phyloP scores from a whole-genome alignment of 1,284 basidiomycete species.

The Pseudozyma flocculosa region DNA sequence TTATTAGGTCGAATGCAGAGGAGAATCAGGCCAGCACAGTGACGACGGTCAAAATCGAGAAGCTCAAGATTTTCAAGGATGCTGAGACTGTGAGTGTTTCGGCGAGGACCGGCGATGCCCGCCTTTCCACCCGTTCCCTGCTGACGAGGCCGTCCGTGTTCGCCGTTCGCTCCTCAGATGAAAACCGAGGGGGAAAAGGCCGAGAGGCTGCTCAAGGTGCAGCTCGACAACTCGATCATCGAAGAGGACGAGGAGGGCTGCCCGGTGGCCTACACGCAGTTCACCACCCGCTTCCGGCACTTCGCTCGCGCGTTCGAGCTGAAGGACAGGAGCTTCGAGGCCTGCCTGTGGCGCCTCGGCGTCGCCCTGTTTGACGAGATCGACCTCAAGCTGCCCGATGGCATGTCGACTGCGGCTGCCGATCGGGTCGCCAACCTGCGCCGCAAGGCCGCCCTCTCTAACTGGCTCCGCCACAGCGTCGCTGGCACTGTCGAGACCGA shows the following conservation, averaged over 20 bases:
- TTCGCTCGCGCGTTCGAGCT: constrained; percentile 74
- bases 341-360: constrained; percentile 81
- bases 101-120: too few species aligned
- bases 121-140: too few species aligned
- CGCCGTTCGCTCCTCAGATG: neutral
- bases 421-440: constrained; percentile 69
- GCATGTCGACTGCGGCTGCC: constrained; percentile 65
- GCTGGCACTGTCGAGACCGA: constrained; percentile 70
- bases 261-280: constrained; percentile 63
- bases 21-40: constrained; percentile 12
- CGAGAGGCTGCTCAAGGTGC: constrained; percentile 74
- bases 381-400: constrained; percentile 68
- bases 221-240: constrained; percentile 75
- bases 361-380: constrained; percentile 84
- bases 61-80: constrained; percentile 39
- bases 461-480: constrained; percentile 80
- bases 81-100: constrained; percentile 10
- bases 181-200: constrained; percentile 30
- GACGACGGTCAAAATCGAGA: constrained; percentile 28
- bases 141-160: too few species aligned
- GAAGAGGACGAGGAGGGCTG: constrained; percentile 60
- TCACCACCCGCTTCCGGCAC: constrained; percentile 72
- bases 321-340: constrained; percentile 66
- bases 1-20: constrained; percentile 10
- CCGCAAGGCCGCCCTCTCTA: constrained; percentile 77